Evolutionary conservation across 2,329 filamentous ascomycete genomes (phyloP).

Genomic region (Sarocladiaceae sp.): DNA sequence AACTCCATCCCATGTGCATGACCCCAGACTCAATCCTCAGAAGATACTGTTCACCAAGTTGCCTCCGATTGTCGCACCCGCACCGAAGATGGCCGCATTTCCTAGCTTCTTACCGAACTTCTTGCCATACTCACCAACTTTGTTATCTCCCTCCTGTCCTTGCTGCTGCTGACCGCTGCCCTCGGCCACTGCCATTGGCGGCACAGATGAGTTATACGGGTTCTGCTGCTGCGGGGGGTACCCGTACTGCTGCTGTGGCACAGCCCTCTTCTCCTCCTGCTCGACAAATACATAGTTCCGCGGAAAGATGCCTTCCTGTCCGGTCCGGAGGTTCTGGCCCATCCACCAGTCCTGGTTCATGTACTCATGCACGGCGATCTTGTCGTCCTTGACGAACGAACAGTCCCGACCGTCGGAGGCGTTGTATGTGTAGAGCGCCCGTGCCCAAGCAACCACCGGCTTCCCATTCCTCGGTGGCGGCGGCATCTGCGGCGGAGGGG

Average conservation of each 20-base stretch:
- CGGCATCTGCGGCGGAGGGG: constrained; percentile 35
- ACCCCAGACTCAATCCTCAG: constrained; percentile 33
- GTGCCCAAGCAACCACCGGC: constrained; percentile 64
- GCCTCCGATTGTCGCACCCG: constrained; percentile 82
- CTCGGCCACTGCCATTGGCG: constrained; percentile 66
- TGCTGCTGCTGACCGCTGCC: constrained; percentile 31
- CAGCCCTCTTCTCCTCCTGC: constrained; percentile 45
- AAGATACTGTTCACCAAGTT: constrained; percentile 91
- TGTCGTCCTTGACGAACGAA: constrained; percentile 73
- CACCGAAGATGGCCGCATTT: constrained; percentile 79
- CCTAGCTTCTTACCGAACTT: constrained; percentile 93
- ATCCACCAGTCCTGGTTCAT: constrained; percentile 99
- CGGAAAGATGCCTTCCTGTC: constrained; percentile 90
- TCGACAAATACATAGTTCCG: constrained; percentile 77
- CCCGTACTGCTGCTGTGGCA: constrained; percentile 30
- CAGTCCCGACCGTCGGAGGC: constrained; percentile 77
- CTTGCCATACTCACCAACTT: constrained; percentile 73
- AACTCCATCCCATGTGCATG: constrained; percentile 1
- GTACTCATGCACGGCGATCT: constrained; percentile 75
- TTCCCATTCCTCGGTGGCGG: constrained; percentile 27
- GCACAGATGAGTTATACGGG: constrained; percentile 64
- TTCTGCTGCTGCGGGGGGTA: constrained; percentile 44
- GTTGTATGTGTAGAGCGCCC: constrained; percentile 77
- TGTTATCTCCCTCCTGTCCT: constrained; percentile 45
- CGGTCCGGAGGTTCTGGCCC: constrained; percentile 77